These are phyloP conservation scores for Suillus subaureus DNA, from an alignment of 768 basidiomycete genomes.

Conservation along the genomic window DNA sequence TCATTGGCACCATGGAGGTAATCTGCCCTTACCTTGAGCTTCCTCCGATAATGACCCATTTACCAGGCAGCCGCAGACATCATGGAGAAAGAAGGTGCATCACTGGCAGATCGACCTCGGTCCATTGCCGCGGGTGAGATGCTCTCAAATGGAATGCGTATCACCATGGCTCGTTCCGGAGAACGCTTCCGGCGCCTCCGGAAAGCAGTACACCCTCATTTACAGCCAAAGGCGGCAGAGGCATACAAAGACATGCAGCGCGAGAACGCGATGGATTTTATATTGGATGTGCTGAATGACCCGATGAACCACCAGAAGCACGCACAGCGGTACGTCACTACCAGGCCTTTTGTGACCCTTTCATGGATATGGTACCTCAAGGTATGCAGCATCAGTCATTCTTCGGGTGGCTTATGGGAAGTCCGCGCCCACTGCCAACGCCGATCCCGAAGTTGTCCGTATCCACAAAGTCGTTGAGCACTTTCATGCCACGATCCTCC, in stretches of 20 bases:
- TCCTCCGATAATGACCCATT: slow-evolving; percentile 37
- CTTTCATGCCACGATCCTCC: slow-evolving; percentile 33
- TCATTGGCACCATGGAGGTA: slow-evolving; percentile 24
- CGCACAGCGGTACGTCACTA: slow-evolving; percentile 17
- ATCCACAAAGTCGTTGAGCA: slow-evolving; percentile 23
- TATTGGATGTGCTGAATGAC: slow-evolving; percentile 24
- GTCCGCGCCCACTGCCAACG: slow-evolving; percentile 19
- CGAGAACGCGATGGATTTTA: slow-evolving; percentile 23
- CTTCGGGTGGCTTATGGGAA: slow-evolving; percentile 31
- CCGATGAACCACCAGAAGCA: slow-evolving; percentile 16
- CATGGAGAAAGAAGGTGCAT: slow-evolving; percentile 60
- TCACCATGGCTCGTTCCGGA: slow-evolving; percentile 49
- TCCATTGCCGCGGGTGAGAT: slow-evolving; percentile 56
- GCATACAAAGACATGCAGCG: slow-evolving; percentile 49
- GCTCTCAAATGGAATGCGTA: slow-evolving; percentile 55
- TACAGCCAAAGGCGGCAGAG: slow-evolving; percentile 50
- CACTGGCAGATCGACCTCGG: slow-evolving; percentile 50
- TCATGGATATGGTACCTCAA: slow-evolving; percentile 5
- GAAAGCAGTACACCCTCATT: slow-evolving; percentile 54
- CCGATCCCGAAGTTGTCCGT: slow-evolving; percentile 15
- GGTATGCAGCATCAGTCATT: slow-evolving; percentile 25
- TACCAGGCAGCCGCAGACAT: slow-evolving; percentile 57
- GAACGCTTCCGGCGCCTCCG: slow-evolving; percentile 57
- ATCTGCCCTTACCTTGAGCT: slow-evolving; percentile 5
- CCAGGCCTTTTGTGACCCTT: neutral